A percentile compares a stretch with the other conserved stretches of the same genome.
Evolutionary conservation across 2,329 filamentous ascomycete species (phyloP).

Genomic region (Thielaviopsis ethacetica): DNA sequence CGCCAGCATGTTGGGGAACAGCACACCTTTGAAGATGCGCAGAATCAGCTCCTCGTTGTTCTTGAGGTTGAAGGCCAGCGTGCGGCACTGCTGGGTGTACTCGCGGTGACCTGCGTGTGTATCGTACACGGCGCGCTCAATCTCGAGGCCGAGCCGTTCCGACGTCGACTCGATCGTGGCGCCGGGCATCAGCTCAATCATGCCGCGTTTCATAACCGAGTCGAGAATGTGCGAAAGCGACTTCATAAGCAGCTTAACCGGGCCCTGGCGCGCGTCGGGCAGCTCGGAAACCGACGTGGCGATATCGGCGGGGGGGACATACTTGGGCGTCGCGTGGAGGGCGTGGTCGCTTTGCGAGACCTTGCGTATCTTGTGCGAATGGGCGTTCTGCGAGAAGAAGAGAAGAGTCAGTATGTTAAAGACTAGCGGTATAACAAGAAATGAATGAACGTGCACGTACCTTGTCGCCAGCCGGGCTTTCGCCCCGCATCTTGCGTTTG

Average conservation of each 20-base stretch:
- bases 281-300: slow-evolving; percentile 36
- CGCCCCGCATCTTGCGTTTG: slow-evolving; percentile 43
- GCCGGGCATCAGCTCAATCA: slow-evolving; percentile 45
- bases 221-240: slow-evolving; percentile 50
- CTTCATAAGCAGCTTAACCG: slow-evolving; percentile 55
- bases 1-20: slow-evolving; percentile 64
- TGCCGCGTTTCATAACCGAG: slow-evolving; percentile 48
- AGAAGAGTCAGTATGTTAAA: not conserved
- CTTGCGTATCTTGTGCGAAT: slow-evolving; percentile 34
- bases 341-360: slow-evolving; percentile 30
- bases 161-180: slow-evolving; percentile 47
- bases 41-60: slow-evolving; percentile 65
- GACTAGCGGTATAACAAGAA: not conserved
- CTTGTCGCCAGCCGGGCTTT: slow-evolving; percentile 38
- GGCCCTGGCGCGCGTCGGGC: slow-evolving; percentile 46
- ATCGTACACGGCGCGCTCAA: slow-evolving; percentile 56
- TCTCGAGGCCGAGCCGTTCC: slow-evolving; percentile 55
- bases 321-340: slow-evolving; percentile 23
- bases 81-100: slow-evolving; percentile 50
- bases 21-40: slow-evolving; percentile 53
- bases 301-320: slow-evolving; percentile 35
- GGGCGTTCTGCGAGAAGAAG: slow-evolving; percentile 16
- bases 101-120: slow-evolving; percentile 35
- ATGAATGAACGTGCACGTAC: slow-evolving; percentile 20
- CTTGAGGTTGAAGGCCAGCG: slow-evolving; percentile 75